Evolutionary conservation across 2,329 filamentous ascomycete genomes (phyloP), one percentile per base, ranked within the genome.

Genomic region (Fusarium begoniae): DNA sequence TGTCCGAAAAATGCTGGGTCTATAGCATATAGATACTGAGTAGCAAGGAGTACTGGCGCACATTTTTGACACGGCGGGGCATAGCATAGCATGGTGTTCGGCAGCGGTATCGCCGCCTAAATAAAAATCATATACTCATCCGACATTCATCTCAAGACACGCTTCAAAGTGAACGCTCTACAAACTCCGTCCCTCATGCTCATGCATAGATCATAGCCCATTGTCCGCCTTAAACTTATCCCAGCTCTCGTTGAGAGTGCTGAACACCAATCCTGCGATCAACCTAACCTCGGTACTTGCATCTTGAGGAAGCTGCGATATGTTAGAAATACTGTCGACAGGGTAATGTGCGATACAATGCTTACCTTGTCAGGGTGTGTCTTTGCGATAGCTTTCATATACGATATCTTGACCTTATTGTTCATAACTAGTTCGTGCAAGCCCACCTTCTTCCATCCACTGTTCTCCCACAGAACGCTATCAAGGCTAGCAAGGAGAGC

Each of bases 321-420:
- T 32, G 66, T 79, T 62, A 76, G 67, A 63, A 66, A 22, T 3
- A 28, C 18, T 7, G 15, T n/a, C 41, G 12, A 15, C 7, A 24
- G n/a, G 45, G 14, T 3, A 8, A 10, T 30, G 15, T 5, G 20
- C 14, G 15, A 28, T 30, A 26, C 18, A 20, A 15, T 48, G 43
- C 90, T 83, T 87, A 98, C 96, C 92, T 99, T 99, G 83, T 99
- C 96, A 69, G 96, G 96, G 87, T 99, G 96, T 77, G 96, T 96
- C 87, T 98, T 98, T 17, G 92, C 94, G 88, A 99, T 98, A 11
- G 96, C 96, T 89, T 98, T 98, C 96, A 99, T 98, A 81, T 99
- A 99, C 69, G 93, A 88, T 74, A 99, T 92, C 89, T 99, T 99
- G 82, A 98, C 96, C 87, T 96, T 98, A 76, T 94, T 95, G 40